These are phyloP conservation scores for Collybiopsis confluens DNA, from an alignment of 768 basidiomycete species.

Conservation along the genomic window DNA sequence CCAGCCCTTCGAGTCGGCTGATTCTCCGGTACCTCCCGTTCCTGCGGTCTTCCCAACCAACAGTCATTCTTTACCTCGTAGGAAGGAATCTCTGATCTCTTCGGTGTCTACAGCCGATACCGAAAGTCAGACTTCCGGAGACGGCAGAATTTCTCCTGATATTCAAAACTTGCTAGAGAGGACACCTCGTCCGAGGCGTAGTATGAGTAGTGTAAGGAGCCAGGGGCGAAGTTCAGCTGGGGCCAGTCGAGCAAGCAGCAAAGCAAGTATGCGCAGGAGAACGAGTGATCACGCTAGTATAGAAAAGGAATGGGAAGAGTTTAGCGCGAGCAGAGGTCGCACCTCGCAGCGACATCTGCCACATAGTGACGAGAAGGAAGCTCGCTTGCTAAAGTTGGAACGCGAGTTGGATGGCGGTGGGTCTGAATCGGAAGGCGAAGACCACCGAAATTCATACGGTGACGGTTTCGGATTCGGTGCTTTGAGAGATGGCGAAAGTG, in stretches of 20 bases:
- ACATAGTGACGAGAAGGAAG: background rate
- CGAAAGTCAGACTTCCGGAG: background rate
- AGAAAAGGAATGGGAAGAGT: background rate
- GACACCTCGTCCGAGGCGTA: constrained; percentile 3
- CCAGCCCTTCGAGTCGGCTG: background rate
- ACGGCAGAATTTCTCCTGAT: constrained; percentile 1
- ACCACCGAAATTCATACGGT: background rate
- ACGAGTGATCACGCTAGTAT: background rate
- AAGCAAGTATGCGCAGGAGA: background rate
- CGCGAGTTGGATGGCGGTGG: background rate
- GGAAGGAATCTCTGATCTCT: background rate
- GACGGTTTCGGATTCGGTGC: constrained; percentile 1
- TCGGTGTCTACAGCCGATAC: background rate
- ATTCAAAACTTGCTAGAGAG: background rate
- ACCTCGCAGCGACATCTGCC: background rate
- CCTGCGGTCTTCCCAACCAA: background rate
- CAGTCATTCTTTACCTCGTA: background rate
- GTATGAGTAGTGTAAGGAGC: background rate
- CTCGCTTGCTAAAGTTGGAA: background rate
- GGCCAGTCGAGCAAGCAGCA: background rate
- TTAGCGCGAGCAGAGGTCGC: background rate
- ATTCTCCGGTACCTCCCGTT: background rate
- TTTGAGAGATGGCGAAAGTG: background rate
- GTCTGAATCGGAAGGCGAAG: background rate
- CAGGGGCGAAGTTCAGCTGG: background rate